Conservation (phyloP, 2,329 filamentous ascomycete genomes). For the Epichloe festucae region DNA sequence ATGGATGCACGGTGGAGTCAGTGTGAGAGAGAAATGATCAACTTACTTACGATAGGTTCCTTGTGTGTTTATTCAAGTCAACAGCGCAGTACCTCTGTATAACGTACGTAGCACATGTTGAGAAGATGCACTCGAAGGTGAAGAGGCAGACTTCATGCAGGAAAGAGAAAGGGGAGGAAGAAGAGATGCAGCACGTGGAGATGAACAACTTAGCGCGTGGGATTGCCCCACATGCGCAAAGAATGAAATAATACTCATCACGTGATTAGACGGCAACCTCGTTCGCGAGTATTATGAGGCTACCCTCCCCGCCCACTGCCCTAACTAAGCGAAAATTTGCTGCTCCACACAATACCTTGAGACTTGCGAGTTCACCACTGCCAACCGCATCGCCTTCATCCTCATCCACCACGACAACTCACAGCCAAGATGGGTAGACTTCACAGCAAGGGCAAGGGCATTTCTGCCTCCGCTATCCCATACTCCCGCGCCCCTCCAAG, state of each 20-base stretch:
- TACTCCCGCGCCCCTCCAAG: slow-evolving; percentile 88
- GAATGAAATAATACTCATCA: no score
- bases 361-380: slow-evolving; percentile 15
- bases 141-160: not conserved
- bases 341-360: slow-evolving; percentile 26
- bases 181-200: not conserved
- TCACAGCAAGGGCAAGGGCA: slow-evolving; percentile 99
- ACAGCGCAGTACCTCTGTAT: not conserved
- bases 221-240: no score
- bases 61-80: not conserved
- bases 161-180: not conserved
- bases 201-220: not conserved
- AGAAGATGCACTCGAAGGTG: not conserved
- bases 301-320: slow-evolving; percentile 17
- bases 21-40: not conserved
- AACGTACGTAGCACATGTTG: not conserved
- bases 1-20: slow-evolving; percentile 8
- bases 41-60: slow-evolving; percentile 6
- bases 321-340: slow-evolving; percentile 34
- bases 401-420: slow-evolving; percentile 24
- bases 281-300: not conserved
- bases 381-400: slow-evolving; percentile 17
- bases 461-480: slow-evolving; percentile 87
- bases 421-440: slow-evolving; percentile 78
- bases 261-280: not conserved